Percentiles rank a stretch among this genome's conserved stretches.
Conservation (phyloP, 75 land plant species). For the Azolla pinnata region DNA sequence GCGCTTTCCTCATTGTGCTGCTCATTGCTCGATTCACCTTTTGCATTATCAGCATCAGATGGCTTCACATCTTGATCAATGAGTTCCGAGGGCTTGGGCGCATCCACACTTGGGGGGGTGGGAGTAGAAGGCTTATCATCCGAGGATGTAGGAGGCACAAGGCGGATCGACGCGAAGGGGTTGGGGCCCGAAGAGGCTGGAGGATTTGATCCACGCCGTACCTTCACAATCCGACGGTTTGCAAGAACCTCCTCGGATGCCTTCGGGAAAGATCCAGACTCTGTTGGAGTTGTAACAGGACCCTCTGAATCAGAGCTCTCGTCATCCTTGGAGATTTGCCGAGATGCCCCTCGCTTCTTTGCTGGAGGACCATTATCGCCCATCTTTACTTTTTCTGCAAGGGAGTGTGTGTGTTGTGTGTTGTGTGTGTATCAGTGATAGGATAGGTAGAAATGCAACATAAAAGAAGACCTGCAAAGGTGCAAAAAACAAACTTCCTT, state of each 20-base stretch:
- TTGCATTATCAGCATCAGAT: background rate
- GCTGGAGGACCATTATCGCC: constrained; percentile 7
- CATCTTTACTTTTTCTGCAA: background rate
- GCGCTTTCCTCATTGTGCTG: too few relatives aligned
- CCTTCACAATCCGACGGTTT: constrained; percentile 74
- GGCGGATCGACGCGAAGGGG: constrained; percentile 65
- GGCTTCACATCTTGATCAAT: too few relatives aligned
- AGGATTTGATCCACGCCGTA: constrained; percentile 40
- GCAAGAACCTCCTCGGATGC: constrained; percentile 84
- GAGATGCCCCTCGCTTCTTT: constrained; percentile 27
- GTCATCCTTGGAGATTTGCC: constrained; percentile 32
- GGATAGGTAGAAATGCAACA: too few relatives aligned
- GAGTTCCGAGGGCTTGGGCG: too few relatives aligned
- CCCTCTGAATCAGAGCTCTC: constrained; percentile 25
- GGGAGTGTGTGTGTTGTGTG: too few relatives aligned
- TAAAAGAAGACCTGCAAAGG: too few relatives aligned
- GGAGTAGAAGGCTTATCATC: background rate
- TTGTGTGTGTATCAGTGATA: too few relatives aligned
- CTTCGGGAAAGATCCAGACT: constrained; percentile 36
- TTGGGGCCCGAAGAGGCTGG: constrained; percentile 38
- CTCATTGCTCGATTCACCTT: constrained; percentile 4
- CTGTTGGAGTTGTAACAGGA: constrained; percentile 5
- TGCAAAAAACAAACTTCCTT: too few relatives aligned
- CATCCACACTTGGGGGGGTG: too few relatives aligned
- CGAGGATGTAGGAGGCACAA: constrained; percentile 48